These are phyloP conservation scores for Bipolaris gigantea DNA, from an alignment of 2,329 filamentous ascomycete species.

Conservation along the genomic window DNA sequence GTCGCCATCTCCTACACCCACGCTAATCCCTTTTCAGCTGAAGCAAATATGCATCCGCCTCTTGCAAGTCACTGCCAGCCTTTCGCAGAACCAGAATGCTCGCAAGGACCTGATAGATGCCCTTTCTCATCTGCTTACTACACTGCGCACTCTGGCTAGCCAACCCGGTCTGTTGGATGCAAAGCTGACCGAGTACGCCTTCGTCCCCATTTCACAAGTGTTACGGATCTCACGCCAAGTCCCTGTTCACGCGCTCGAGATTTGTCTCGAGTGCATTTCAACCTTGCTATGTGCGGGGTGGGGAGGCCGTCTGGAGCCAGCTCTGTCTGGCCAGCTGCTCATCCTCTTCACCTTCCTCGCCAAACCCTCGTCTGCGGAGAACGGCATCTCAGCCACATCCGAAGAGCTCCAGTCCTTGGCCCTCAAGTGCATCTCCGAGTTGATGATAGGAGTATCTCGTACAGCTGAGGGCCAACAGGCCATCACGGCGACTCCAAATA, in stretches of 20 bases:
- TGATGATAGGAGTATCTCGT: conserved; percentile 63
- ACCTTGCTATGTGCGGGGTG: conserved; percentile 78
- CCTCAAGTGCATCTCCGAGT: conserved; percentile 67
- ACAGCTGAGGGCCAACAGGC: conserved; percentile 55
- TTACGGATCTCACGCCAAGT: conserved; percentile 75
- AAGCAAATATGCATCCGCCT: conserved; percentile 62
- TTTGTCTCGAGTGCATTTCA: conserved; percentile 73
- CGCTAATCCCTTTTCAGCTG: conserved; percentile 47
- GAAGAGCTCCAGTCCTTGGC: conserved; percentile 77
- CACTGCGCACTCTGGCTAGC: conserved; percentile 41
- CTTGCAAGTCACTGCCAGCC: conserved; percentile 56
- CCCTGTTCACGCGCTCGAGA: conserved; percentile 72
- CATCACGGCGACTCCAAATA: conserved; percentile 58
- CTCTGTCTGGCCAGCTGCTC: conserved; percentile 80
- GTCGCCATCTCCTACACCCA: not conserved
- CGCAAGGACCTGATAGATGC: conserved; percentile 52
- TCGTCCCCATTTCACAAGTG: conserved; percentile 88
- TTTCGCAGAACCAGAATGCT: conserved; percentile 51
- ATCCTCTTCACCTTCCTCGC: conserved; percentile 82
- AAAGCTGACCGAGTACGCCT: conserved; percentile 89
- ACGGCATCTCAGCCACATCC: conserved; percentile 53
- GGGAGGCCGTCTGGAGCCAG: conserved; percentile 68
- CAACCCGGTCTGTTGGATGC: conserved; percentile 62
- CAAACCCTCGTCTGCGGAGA: conserved; percentile 64
- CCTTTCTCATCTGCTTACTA: conserved; percentile 51